Percentiles rank a stretch among this genome's conserved stretches.
These are phyloP conservation scores for Pseudozyma flocculosa DNA, from an alignment of 1,284 basidiomycete genomes.

Conservation along the genomic window DNA sequence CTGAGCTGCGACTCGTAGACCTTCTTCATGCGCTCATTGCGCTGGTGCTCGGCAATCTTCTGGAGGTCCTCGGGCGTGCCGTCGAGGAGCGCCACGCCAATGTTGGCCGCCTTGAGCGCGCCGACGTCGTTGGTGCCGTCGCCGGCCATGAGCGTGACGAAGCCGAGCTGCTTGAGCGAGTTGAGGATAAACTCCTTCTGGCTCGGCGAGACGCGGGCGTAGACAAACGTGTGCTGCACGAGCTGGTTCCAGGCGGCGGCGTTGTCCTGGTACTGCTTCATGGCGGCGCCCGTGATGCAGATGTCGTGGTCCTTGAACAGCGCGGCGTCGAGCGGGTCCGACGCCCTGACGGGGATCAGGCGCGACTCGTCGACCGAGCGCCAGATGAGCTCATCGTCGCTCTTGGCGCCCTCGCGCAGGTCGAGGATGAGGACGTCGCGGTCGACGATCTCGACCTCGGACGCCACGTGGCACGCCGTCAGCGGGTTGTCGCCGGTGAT, in stretches of 20 bases:
- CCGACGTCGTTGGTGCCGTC: slow-evolving; percentile 58
- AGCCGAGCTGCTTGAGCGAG: slow-evolving; percentile 51
- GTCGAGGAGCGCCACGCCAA: slow-evolving; percentile 56
- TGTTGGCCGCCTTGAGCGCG: slow-evolving; percentile 57
- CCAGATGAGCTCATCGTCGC: slow-evolving; percentile 50
- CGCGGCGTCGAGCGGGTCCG: slow-evolving; percentile 42
- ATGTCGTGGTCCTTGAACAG: slow-evolving; percentile 57
- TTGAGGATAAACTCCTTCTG: slow-evolving; percentile 57
- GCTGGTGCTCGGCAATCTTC: slow-evolving; percentile 56
- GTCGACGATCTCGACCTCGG: slow-evolving; percentile 56
- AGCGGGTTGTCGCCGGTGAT: slow-evolving; percentile 58
- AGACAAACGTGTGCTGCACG: slow-evolving; percentile 55
- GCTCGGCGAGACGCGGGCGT: slow-evolving; percentile 55
- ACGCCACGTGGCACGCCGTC: slow-evolving; percentile 55
- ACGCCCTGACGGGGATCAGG: slow-evolving; percentile 43
- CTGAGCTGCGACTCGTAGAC: slow-evolving; percentile 55
- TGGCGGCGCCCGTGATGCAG: slow-evolving; percentile 55
- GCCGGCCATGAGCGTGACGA: slow-evolving; percentile 57
- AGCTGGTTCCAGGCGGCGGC: slow-evolving; percentile 46
- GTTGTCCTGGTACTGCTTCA: slow-evolving; percentile 47
- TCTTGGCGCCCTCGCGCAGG: slow-evolving; percentile 38
- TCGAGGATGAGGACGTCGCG: slow-evolving; percentile 55
- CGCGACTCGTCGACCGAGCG: slow-evolving; percentile 45
- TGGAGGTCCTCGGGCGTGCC: slow-evolving; percentile 53
- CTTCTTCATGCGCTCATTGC: slow-evolving; percentile 56